Evolutionary conservation across 805 yeast species (phyloP), one percentile per base, ranked within the genome.

Genomic region (Candida xyloterini): DNA sequence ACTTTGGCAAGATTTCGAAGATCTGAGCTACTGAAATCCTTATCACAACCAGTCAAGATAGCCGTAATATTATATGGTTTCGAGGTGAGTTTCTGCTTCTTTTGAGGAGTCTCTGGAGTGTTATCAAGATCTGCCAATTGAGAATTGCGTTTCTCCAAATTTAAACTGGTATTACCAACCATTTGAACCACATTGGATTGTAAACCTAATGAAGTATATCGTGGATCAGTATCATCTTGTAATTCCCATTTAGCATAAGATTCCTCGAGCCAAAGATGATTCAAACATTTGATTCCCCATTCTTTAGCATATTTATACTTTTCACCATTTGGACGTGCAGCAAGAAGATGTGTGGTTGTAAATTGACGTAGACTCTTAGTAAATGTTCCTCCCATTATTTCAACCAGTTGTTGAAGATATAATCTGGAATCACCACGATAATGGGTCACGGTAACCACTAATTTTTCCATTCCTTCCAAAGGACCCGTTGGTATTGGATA

Each of bases 191-290:
- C 61, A 18, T 59, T 63, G 27, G 65, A 59, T 5, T 56, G 28
- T 14, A 10, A 8, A 4, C 22, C 52, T n/a, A 77, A 63, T 34
- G 66, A 64, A 8, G 70, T 56, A 59, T 76, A 86, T 23, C 75
- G 66, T 3, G 75, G 68, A 11, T 59, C 53, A 0, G 63, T 51
- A 4, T 60, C 70, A 30, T 79, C 76, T 48, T 73, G 70, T 5
- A 70, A 48, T 35, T 62, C 64, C 90, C 93, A 84, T 32, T 70
- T 60, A 0, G 74, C 66, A 46, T 72, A 91, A 29, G 88, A 74
- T 39, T 85, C 90, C 55, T 91, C 98, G 10, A 91, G 62, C 99
- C 99, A 91, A 10, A 81, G 55, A 60, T 88, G 96, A 54, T 84
- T 89, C 1, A 86, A 80, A 2, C 83, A 67, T 22, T 71, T 70